Base-by-base conservation (phyloP, 257 asterid genomes). In the Fraxinus excelsior region DNA sequence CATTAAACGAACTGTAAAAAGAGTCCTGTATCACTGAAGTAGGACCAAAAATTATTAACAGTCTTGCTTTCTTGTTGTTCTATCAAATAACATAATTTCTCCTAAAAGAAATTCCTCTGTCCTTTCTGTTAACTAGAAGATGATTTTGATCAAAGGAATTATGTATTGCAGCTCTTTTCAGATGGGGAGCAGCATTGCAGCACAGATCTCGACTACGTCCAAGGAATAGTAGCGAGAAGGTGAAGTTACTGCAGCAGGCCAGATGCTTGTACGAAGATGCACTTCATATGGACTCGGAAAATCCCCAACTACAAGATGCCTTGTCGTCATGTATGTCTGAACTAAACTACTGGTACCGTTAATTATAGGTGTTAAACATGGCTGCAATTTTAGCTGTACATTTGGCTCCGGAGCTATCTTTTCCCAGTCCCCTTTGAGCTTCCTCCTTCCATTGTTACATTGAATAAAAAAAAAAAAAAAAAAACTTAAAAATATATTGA, bases 141-240 rank as follows among this genome's bases (percentile, higher is more conserved):
- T 76, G 62, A 71, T 74, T 60, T 76, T 64, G 44, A 18, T 19
- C 13, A 21, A 44, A 38, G 32, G 3, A 60, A 62, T 71, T 75
- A 12, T 37, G 35, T 26, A 28, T 77, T 90, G 79, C 96, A 92
- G 98, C 98, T 81, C 97, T 94, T 77, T 92, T 84, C 88, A 85
- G 94, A 84, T 94, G 97, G 98, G 98, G 92, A 66, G 83, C 90
- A 49, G 91, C 94, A 77, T 79, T 94, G 84, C 97, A 92, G 86
- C 94, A 92, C 28, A 87, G 97, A 76, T 91, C 98, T 28, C 90
- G 88, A 73, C 84, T 94, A 38, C 85, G 97, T 72, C 96, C 97
- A 38, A 82, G 90, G 64, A 88, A 80, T 21, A 91, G 96, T 81
- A 84, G 84, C 84, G 97, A 92, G 82, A 92, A 90, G 93, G 88